A percentile compares a stretch with the other conserved stretches of the same genome.
Conservation (phyloP, 108 stramenopile genomes). For the Discostella pseudostelligera region DNA sequence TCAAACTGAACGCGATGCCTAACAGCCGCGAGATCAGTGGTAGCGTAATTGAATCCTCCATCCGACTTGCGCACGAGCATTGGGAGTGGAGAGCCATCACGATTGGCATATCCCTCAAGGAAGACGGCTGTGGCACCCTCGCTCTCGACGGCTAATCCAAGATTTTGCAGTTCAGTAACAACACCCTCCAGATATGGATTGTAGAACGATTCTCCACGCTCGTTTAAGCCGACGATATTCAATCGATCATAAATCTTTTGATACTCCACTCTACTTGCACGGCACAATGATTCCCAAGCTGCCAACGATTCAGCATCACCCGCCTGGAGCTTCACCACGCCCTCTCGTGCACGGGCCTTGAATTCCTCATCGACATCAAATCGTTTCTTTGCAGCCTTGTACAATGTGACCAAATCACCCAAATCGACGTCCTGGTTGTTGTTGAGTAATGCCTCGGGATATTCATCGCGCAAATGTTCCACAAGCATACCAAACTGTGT, state of each 20-base stretch:
- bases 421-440: conserved; percentile 70
- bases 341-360: conserved; percentile 81
- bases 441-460: conserved; percentile 77
- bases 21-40: conserved; percentile 97
- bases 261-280: conserved; percentile 77
- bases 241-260: conserved; percentile 85
- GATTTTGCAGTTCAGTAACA: conserved; percentile 76
- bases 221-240: conserved; percentile 70
- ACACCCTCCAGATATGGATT: conserved; percentile 86
- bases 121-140: conserved; percentile 89
- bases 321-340: conserved; percentile 95
- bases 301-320: conserved; percentile 87
- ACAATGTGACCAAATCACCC: conserved; percentile 91
- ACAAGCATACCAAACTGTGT: conserved; percentile 99
- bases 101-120: conserved; percentile 79
- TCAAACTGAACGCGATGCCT: conserved; percentile 77
- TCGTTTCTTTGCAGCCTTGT: conserved; percentile 95
- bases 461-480: conserved; percentile 94
- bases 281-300: conserved; percentile 91
- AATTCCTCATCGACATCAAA: conserved; percentile 91
- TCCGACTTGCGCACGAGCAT: conserved; percentile 95
- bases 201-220: conserved; percentile 97
- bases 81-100: conserved; percentile 84
- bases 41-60: conserved; percentile 98
- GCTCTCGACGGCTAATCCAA: conserved; percentile 79